These are phyloP conservation scores for Globisporangium parvum DNA, from an alignment of 352 stramenopile genomes.

Conservation along the genomic window DNA sequence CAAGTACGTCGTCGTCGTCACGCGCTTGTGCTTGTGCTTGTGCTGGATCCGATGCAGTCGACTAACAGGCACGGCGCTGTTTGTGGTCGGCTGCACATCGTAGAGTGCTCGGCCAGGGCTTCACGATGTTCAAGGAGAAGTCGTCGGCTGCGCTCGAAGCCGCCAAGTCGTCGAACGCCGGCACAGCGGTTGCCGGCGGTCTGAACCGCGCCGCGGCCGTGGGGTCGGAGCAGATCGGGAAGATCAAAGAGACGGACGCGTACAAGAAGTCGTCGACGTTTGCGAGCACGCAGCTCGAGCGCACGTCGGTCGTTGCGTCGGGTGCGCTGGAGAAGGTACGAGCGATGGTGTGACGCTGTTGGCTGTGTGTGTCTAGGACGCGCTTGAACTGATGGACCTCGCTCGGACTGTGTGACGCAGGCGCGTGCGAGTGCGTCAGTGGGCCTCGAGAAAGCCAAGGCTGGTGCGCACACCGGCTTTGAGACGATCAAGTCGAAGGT, in stretches of 20 bases:
- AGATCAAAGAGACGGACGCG: constrained; percentile 78
- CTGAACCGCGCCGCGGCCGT: constrained; percentile 54
- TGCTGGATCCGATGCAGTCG: not conserved
- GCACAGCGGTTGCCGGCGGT: constrained; percentile 54
- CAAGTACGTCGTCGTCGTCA: constrained; percentile 30
- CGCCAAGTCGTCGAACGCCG: constrained; percentile 74
- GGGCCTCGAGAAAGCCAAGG: constrained; percentile 78
- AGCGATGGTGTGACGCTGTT: not conserved
- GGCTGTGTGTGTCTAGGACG: not conserved
- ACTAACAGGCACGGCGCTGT: not conserved
- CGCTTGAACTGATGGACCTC: not conserved
- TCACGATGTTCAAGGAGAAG: constrained; percentile 72
- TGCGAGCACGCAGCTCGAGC: constrained; percentile 49
- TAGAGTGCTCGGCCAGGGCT: constrained; percentile 65
- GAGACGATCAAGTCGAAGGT: constrained; percentile 81
- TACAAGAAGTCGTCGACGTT: constrained; percentile 79
- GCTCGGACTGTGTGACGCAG: constrained; percentile 13
- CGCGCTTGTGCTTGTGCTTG: not conserved
- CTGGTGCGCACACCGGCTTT: constrained; percentile 50
- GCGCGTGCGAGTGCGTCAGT: constrained; percentile 51
- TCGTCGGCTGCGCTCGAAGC: constrained; percentile 61
- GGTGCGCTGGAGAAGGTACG: constrained; percentile 64
- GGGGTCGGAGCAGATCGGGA: constrained; percentile 68
- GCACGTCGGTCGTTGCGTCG: constrained; percentile 59
- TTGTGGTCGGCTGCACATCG: not conserved